Base-by-base conservation (phyloP, 1,284 basidiomycete genomes). In the Grifola frondosa region DNA sequence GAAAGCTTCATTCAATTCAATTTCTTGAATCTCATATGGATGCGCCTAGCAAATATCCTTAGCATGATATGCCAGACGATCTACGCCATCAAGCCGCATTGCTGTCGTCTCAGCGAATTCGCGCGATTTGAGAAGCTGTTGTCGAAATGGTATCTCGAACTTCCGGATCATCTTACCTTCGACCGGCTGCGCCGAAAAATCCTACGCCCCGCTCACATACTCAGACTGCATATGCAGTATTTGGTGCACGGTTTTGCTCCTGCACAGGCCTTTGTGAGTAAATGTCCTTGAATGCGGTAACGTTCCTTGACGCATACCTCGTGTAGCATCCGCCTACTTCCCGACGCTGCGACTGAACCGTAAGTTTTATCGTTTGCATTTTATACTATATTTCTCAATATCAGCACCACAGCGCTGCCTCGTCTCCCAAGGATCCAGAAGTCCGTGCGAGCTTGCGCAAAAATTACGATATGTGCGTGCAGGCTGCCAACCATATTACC, bases 161-260 rank as follows among this genome's bases (percentile, higher is more conserved):
- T 93, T 1, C 84, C 87, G 0, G 75, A 79, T 26, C 78, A 87
- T 57, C 65, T 93, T 13, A 77, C 78, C 23, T 79, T 77, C 54
- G 82, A 86, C 46, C 67, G 77, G 23, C 73, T 72, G 25, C 67
- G 65, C 12, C 58, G 60, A 37, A 75, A 68, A 53, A 63, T 61
- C 29, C 59, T 66, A 24, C 68, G 77, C 16, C 68, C 75, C 0
- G 83, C 84, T 3, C 82, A 89, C 56, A 68, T 91, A 20, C 64
- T 91, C 39, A 83, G 82, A 22, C 67, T 93, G 30, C 90, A 93
- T 58, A 85, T 91, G 79, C 83, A 89, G 58, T 92, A 91, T 58
- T n/a, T 93, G 90, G 86, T 88, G 84, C 57, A 79, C 86, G 3
- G 79, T 88, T 15, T 66, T 93, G 23, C 64, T 93, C 22, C 66